phyloP scores from a whole-genome alignment of 352 stramenopile species.

The Globisporangium nagaii region DNA sequence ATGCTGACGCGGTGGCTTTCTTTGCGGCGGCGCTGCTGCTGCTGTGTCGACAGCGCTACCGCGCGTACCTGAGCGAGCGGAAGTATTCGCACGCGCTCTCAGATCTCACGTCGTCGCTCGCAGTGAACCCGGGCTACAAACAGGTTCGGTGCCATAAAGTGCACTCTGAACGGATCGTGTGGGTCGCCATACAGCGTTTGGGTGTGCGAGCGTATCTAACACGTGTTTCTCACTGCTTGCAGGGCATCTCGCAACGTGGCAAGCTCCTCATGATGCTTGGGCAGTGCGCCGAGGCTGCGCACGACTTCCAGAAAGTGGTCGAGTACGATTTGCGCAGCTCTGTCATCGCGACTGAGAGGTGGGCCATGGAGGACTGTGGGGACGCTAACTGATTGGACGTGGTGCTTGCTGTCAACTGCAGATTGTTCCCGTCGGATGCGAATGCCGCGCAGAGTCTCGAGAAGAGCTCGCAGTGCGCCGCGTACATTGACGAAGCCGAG shows the following conservation, averaged over 20 bases:
- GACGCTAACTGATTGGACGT: too few relatives aligned
- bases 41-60: conserved; percentile 32
- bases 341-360: too few relatives aligned
- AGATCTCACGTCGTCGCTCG: conserved; percentile 61
- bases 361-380: too few relatives aligned
- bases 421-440: conserved; percentile 54
- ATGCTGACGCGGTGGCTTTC: too few relatives aligned
- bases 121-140: conserved; percentile 76
- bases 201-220: too few relatives aligned
- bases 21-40: background rate
- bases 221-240: background rate
- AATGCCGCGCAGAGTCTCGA: conserved; percentile 40
- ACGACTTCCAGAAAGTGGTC: conserved; percentile 54
- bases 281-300: conserved; percentile 46
- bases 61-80: conserved; percentile 73
- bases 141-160: too few relatives aligned
- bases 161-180: too few relatives aligned
- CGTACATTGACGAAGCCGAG: conserved; percentile 57
- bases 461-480: conserved; percentile 60
- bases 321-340: too few relatives aligned
- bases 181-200: too few relatives aligned
- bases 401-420: conserved; percentile 7
- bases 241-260: conserved; percentile 63
- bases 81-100: conserved; percentile 72
- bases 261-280: conserved; percentile 79